These are phyloP conservation scores for Pleurotus salmoneostramineus DNA, from an alignment of 768 basidiomycete genomes.

Conservation along the genomic window DNA sequence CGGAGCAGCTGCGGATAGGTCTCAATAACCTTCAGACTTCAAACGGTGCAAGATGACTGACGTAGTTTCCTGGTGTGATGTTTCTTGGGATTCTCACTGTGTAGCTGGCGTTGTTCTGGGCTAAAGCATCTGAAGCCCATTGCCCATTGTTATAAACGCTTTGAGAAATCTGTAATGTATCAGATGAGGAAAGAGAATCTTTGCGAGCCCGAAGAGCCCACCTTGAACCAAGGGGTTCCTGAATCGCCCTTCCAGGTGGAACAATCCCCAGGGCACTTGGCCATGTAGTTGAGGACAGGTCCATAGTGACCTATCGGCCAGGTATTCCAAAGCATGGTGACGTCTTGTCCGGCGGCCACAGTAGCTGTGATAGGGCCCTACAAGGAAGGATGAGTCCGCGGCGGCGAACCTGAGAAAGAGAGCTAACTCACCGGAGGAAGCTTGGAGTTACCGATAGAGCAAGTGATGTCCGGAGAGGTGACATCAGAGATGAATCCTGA, in stretches of 20 bases:
- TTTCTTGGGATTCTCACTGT: constrained; percentile 32
- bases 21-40: not conserved
- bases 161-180: constrained; percentile 27
- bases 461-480: constrained; percentile 29
- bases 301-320: constrained; percentile 35
- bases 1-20: constrained; percentile 23
- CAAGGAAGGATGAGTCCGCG: not conserved
- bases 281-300: constrained; percentile 37
- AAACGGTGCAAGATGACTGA: constrained; percentile 10
- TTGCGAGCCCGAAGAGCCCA: not conserved
- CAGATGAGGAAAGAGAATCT: too few species aligned
- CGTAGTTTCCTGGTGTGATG: constrained; percentile 31
- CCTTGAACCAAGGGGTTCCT: constrained; percentile 37
- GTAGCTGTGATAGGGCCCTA: constrained; percentile 31
- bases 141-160: constrained; percentile 26
- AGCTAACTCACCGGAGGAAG: constrained; percentile 24
- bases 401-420: not conserved
- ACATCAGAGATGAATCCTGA: constrained; percentile 29
- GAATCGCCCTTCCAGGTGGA: constrained; percentile 30
- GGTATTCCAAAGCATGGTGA: constrained; percentile 32
- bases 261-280: constrained; percentile 30
- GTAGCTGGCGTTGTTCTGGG: constrained; percentile 28
- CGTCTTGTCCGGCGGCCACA: constrained; percentile 30
- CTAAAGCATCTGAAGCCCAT: constrained; percentile 33
- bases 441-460: constrained; percentile 33